Percentiles rank a stretch among this genome's conserved stretches.
Conservation (phyloP, 2,329 filamentous ascomycete species). For the Aschersonia sp. region DNA sequence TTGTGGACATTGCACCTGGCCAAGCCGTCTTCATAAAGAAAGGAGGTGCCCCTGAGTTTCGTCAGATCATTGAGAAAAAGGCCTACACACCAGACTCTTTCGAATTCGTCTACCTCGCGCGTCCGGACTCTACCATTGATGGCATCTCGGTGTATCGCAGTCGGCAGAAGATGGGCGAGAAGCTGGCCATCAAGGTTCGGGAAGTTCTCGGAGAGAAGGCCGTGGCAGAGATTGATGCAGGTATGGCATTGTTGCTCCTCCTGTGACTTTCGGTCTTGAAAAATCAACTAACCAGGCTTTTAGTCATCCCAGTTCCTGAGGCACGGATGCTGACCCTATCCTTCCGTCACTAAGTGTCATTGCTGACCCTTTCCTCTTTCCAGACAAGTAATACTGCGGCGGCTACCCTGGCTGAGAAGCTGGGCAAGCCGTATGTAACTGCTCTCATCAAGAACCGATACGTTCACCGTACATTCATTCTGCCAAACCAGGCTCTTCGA, state of each 20-base stretch:
- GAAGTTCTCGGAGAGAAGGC: constrained; percentile 52
- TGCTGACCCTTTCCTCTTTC: background rate
- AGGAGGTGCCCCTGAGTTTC: constrained; percentile 57
- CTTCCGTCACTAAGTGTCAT: background rate
- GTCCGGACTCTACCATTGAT: constrained; percentile 71
- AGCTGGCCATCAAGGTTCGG: constrained; percentile 60
- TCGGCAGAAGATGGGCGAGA: constrained; percentile 74
- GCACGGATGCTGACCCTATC: constrained; percentile 6
- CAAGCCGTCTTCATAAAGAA: constrained; percentile 79
- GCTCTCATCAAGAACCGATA: constrained; percentile 68
- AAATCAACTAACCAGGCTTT: background rate
- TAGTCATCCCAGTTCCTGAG: constrained; percentile 58
- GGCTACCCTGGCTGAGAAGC: constrained; percentile 55
- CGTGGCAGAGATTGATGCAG: constrained; percentile 61
- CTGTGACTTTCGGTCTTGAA: constrained; percentile 3
- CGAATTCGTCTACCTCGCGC: constrained; percentile 76
- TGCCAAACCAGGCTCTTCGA: constrained; percentile 21
- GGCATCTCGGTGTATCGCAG: constrained; percentile 77
- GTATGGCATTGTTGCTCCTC: constrained; percentile 7
- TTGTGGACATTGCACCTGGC: constrained; percentile 66
- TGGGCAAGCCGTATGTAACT: constrained; percentile 65
- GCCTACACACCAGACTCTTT: constrained; percentile 68
- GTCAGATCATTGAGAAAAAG: constrained; percentile 53
- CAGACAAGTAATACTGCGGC: constrained; percentile 72
- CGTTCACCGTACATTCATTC: constrained; percentile 5